Conservation (phyloP, 2,329 filamentous ascomycete species). For the Botryosphaeria dothidea region DNA sequence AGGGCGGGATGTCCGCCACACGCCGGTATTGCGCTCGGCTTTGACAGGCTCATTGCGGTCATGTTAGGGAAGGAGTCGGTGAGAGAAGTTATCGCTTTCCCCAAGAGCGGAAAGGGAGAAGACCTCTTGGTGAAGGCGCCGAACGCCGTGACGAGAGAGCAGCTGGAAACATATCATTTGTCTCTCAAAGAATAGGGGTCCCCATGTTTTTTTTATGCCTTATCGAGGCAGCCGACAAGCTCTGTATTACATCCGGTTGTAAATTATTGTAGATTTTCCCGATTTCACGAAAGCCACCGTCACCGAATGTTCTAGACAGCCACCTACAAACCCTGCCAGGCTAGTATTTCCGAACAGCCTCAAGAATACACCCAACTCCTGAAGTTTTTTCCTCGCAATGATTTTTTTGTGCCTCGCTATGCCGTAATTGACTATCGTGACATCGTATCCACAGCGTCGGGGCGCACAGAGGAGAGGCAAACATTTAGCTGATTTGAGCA, state of each 20-base stretch:
- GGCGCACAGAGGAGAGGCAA: background rate
- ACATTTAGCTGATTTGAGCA: slow-evolving; percentile 56
- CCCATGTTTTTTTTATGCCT: background rate
- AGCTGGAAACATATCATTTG: slow-evolving; percentile 62
- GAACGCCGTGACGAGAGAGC: slow-evolving; percentile 62
- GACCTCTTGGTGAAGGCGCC: slow-evolving; percentile 83
- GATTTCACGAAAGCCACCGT: background rate
- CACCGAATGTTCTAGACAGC: background rate
- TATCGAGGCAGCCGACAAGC: background rate
- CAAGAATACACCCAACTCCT: background rate
- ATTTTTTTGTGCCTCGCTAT: slow-evolving; percentile 18
- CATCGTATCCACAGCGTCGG: background rate
- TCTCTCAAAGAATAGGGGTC: slow-evolving; percentile 20
- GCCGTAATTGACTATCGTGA: slow-evolving; percentile 18
- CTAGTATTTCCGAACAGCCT: background rate
- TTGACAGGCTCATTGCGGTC: slow-evolving; percentile 81
- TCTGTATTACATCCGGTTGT: background rate
- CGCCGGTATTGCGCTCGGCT: slow-evolving; percentile 88
- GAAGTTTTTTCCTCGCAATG: background rate
- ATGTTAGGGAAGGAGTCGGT: slow-evolving; percentile 77
- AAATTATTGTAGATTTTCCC: background rate
- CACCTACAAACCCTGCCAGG: background rate
- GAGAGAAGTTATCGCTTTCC: slow-evolving; percentile 93
- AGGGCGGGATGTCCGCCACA: slow-evolving; percentile 89
- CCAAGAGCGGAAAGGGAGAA: slow-evolving; percentile 88